Evolutionary conservation across 495 filamentous ascomycete genomes (phyloP), one percentile per base, ranked within the genome.

Genomic region (Annulohypoxylon stygium): DNA sequence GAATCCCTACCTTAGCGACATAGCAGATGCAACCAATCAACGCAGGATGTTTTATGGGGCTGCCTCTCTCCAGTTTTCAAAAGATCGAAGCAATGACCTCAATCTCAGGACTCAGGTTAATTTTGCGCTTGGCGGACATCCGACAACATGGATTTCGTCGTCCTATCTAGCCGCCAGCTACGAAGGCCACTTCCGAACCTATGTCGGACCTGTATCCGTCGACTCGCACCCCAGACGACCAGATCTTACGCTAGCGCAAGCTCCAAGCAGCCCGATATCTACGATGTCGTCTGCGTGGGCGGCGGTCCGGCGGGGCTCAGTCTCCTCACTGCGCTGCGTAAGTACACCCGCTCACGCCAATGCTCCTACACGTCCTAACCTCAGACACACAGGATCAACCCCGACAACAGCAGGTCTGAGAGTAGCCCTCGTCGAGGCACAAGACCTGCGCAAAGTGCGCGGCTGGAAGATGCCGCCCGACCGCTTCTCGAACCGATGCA

Each of bases 251-350:
- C 83, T 25, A 85, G 65, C 65, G 47, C 45, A 23, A 45, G 78
- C 4, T 57, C 78, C 54, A 62, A 74, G 61, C 65, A 66, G 34
- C 87, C 85, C 0, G 89, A 90, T 51, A 89, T 97, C 77, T 97
- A 95, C 83, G 95, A 98, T 88, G 92, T 98, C 34, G 94, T 97
- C 59, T 96, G 94, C 68, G 92, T 99, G 69, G 97, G 97, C 59
- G 97, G 96, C 30, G 97, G 97, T n/a, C 97, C 96, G 12, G 96
- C 95, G 8, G 97, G 97, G 57, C 84, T 99, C 48, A 95, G 93
- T 73, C 87, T 99, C 20, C 82, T 97, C 62, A 90, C 93, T 65
- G 94, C 94, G 71, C 87, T 99, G 47, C 90, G 94, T 97, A 87
- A 80, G 90, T 78, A 16, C 43, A 25, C 23, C 37, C 34, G 23